phyloP scores from a whole-genome alignment of 2,329 filamentous ascomycete species.

The Microsporum audouinii region DNA sequence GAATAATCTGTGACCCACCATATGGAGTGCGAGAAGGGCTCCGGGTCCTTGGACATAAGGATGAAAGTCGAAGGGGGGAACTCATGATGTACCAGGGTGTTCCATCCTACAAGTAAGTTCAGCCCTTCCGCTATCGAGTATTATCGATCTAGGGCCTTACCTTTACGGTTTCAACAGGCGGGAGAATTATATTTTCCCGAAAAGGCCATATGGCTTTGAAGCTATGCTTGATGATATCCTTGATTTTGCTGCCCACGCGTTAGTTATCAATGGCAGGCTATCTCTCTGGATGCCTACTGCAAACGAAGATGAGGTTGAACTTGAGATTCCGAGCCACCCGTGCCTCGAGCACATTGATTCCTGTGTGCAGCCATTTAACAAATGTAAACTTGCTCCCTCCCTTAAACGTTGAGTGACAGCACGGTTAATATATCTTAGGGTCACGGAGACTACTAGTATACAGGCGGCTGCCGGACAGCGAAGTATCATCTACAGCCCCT shows the following conservation, averaged over 20 bases:
- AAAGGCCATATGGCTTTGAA: slow-evolving; percentile 81
- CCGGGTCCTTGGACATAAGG: slow-evolving; percentile 69
- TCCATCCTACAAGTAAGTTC: slow-evolving; percentile 50
- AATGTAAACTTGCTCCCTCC: slow-evolving; percentile 46
- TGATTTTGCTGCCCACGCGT: slow-evolving; percentile 61
- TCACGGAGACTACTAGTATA: slow-evolving; percentile 83
- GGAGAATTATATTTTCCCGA: slow-evolving; percentile 69
- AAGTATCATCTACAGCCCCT: slow-evolving; percentile 23
- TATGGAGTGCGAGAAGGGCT: slow-evolving; percentile 91
- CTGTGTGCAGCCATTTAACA: slow-evolving; percentile 80
- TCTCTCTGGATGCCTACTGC: slow-evolving; percentile 97
- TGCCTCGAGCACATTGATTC: slow-evolving; percentile 60
- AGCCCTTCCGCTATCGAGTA: neutral
- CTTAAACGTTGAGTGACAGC: neutral
- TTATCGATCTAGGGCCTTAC: neutral
- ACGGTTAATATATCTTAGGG: slow-evolving; percentile 43
- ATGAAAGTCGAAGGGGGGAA: slow-evolving; percentile 42
- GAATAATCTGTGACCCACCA: slow-evolving; percentile 88
- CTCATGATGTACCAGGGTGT: slow-evolving; percentile 56
- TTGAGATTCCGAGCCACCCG: slow-evolving; percentile 65
- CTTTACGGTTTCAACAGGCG: slow-evolving; percentile 29
- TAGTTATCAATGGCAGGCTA: slow-evolving; percentile 68
- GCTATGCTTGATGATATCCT: slow-evolving; percentile 86
- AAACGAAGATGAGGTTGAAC: slow-evolving; percentile 64
- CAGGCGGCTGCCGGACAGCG: slow-evolving; percentile 52